Base-by-base conservation (phyloP, 2,329 filamentous ascomycete genomes). In the Cladorrhinum sp. region DNA sequence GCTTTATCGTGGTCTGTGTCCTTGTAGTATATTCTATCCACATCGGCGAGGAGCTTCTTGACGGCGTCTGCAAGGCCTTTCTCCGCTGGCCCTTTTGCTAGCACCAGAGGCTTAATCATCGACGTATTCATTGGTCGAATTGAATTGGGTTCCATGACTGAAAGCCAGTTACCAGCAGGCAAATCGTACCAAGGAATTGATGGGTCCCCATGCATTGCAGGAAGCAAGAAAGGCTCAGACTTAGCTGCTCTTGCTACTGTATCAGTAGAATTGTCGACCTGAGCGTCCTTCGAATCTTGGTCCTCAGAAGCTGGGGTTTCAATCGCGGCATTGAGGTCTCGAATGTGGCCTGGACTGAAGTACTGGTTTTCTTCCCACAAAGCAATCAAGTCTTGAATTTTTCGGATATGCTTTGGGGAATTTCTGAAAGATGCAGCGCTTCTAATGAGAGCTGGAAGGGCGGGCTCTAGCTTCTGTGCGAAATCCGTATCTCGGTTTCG, bases 161-260 rank as follows among this genome's bases (percentile, higher is more conserved):
- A 89, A 51, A 96, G 82, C 79, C 93, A 88, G 65, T 91, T 93
- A 1, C 86, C 89, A 1, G 91, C 91, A 0, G 92, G 92, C 0
- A 96, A 78, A 65, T 96, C 91, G 74, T 92, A 90, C 84, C 89
- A 96, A 0, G 89, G 86, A 3, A 82, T 85, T 0, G 84, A 82
- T 1, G 81, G 76, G 70, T 96, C 90, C 45, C 92, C 92, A 71
- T 96, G 92, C 59, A 83, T 84, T 1, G 89, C 80, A 20, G 92
- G 92, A 73, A 96, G 82, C 25, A 88, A 74, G 69, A 85, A 93
- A 0, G 89, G 88, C 1, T 77, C 76, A 62, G 87, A 79, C 67
- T 84, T 87, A 16, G 81, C 76, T 5, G 77, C 70, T 63, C 77
- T 78, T 20, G 70, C 66, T n/a, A 69, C 51, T 6, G 67, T 67